Conservation (phyloP, 176 grass and related monocot genomes). For the Luzula sylvatica region DNA sequence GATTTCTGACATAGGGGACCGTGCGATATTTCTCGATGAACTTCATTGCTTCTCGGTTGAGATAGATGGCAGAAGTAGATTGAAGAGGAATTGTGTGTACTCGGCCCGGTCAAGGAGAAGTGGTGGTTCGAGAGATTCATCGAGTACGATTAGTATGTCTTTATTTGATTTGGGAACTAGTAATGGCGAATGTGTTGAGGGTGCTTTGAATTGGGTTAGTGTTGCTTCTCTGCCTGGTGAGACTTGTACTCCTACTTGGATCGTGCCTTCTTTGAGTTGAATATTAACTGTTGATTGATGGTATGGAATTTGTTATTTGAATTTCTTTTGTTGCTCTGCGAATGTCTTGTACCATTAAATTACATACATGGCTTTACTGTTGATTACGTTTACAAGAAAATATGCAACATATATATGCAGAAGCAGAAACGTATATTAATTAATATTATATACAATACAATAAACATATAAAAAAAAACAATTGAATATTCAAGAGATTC, state of each 20-base stretch:
- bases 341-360: too few species aligned
- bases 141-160: background rate
- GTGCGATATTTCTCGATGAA: slow-evolving; percentile 13
- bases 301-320: too few species aligned
- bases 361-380: too few species aligned
- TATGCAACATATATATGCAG: too few species aligned
- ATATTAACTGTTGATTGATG: background rate
- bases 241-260: background rate
- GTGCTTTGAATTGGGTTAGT: slow-evolving; percentile 6
- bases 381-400: too few species aligned
- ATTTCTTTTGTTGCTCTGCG: too few species aligned
- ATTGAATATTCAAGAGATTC: too few species aligned
- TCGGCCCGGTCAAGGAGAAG: background rate
- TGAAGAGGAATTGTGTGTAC: slow-evolving; percentile 14
- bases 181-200: background rate
- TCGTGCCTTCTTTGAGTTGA: background rate
- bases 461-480: too few species aligned
- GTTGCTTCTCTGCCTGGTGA: background rate
- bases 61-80: background rate
- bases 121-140: background rate
- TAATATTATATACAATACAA: too few species aligned
- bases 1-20: slow-evolving; percentile 4
- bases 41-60: slow-evolving; percentile 4
- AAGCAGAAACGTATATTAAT: too few species aligned
- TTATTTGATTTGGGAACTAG: background rate